A percentile compares a stretch with the other conserved stretches of the same genome.
phyloP scores from a whole-genome alignment of 169 alveolate genomes.

The Babesia divergens region DNA sequence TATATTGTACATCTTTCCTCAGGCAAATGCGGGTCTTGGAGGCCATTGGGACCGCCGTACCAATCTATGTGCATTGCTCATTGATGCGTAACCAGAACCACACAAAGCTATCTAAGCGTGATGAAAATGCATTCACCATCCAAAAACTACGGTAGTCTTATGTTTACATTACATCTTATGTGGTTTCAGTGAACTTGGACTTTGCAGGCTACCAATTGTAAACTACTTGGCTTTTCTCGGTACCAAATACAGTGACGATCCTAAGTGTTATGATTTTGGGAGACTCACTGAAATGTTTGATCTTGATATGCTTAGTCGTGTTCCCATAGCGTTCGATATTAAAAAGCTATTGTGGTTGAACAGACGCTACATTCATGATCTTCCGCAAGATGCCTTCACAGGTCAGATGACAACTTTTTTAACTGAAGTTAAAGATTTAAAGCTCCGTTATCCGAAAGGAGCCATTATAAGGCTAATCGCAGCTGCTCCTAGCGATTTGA shows the following conservation, averaged over 20 bases:
- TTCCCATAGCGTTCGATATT: slow-evolving; percentile 41
- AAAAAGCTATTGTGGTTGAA: slow-evolving; percentile 44
- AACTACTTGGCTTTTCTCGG: slow-evolving; percentile 60
- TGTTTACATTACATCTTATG: too few relatives aligned
- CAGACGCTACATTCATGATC: slow-evolving; percentile 14
- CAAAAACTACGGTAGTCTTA: slow-evolving; percentile 17
- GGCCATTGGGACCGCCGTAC: slow-evolving; percentile 31
- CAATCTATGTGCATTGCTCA: slow-evolving; percentile 42
- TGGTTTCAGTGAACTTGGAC: neutral
- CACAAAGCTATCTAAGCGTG: slow-evolving; percentile 48
- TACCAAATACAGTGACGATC: slow-evolving; percentile 33
- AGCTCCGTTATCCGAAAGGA: neutral
- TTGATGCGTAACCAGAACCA: slow-evolving; percentile 38
- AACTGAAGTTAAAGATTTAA: neutral
- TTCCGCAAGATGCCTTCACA: neutral
- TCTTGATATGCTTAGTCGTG: slow-evolving; percentile 8
- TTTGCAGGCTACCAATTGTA: slow-evolving; percentile 36
- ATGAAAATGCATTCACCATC: slow-evolving; percentile 8
- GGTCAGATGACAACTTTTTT: neutral
- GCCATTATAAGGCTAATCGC: neutral
- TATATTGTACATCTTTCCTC: neutral
- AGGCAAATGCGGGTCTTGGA: slow-evolving; percentile 35
- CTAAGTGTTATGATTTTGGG: slow-evolving; percentile 13
- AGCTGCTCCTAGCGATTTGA: neutral
- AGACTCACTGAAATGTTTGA: slow-evolving; percentile 20